These are phyloP conservation scores for Aspergillus hortae DNA, from an alignment of 2,329 filamentous ascomycete species.

Conservation along the genomic window DNA sequence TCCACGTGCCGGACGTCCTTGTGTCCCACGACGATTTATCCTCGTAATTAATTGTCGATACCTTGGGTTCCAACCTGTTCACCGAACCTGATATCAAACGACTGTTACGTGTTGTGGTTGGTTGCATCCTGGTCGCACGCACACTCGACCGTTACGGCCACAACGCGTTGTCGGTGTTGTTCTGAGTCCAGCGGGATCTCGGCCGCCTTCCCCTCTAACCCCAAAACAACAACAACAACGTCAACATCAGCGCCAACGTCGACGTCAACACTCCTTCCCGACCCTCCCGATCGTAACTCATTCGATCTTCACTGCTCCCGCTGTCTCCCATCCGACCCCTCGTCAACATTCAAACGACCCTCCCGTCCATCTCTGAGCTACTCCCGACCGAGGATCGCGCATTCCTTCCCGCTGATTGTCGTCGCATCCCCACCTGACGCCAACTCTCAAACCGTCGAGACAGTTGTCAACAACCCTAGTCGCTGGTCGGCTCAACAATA, in stretches of 20 bases:
- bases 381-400: conserved; percentile 4
- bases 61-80: not conserved
- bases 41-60: conserved; percentile 5
- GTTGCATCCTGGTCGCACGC: conserved; percentile 15
- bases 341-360: not conserved
- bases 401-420: conserved; percentile 1
- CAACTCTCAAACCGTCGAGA: not conserved
- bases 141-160: conserved; percentile 14
- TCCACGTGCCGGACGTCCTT: conserved; percentile 4
- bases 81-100: too few species aligned
- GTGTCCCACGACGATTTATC: not conserved
- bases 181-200: conserved; percentile 9
- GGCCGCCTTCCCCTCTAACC: conserved; percentile 2
- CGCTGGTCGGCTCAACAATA: conserved; percentile 29
- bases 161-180: conserved; percentile 19
- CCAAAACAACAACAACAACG: conserved; percentile 4
- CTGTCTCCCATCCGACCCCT: not conserved
- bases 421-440: not conserved
- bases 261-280: not conserved
- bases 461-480: conserved; percentile 15
- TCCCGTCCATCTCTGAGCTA: not conserved
- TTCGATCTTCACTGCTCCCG: not conserved
- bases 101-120: conserved; percentile 12
- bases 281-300: not conserved
- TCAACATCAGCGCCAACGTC: not conserved